A percentile compares a stretch with the other conserved stretches of the same genome.
These are phyloP conservation scores for Entelexis sorbosivorans DNA, from an alignment of 1,139 yeast species.

Conservation along the genomic window DNA sequence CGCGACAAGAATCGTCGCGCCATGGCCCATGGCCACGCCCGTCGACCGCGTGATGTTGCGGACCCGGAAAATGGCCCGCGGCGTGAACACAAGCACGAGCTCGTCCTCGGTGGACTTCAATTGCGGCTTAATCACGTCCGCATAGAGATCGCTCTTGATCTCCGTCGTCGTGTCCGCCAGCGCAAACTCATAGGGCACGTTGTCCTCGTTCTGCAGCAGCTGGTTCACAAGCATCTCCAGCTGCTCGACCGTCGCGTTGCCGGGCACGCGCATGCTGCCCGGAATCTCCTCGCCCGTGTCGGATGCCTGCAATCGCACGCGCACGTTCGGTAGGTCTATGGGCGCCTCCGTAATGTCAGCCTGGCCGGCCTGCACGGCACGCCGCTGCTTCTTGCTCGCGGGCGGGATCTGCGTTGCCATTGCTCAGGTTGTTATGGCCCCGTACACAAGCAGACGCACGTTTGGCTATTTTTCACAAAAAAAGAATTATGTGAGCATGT, in stretches of 20 bases:
- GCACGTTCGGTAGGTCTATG: conserved; percentile 70
- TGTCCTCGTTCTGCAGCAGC: conserved; percentile 52
- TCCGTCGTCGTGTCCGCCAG: conserved; percentile 24
- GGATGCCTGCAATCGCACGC: conserved; percentile 81
- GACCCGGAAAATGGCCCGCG: conserved; percentile 89
- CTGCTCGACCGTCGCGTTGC: conserved; percentile 73
- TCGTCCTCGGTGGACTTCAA: conserved; percentile 86
- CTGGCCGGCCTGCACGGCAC: conserved; percentile 70
- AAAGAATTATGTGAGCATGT: conserved; percentile 9
- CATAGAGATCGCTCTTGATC: conserved; percentile 62
- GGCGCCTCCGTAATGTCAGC: conserved; percentile 62
- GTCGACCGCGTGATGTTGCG: conserved; percentile 83
- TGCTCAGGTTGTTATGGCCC: background rate
- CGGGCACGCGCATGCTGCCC: conserved; percentile 84
- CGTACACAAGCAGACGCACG: background rate
- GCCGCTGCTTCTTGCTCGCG: conserved; percentile 78
- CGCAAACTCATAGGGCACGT: conserved; percentile 83
- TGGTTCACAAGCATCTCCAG: conserved; percentile 78
- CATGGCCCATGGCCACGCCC: conserved; percentile 91
- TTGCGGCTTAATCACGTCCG: conserved; percentile 75
- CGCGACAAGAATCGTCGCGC: conserved; percentile 81
- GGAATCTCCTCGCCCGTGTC: conserved; percentile 76
- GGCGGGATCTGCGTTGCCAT: conserved; percentile 97
- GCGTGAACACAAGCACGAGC: conserved; percentile 81
- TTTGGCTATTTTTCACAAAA: conserved; percentile 4